A percentile compares a stretch with the other conserved stretches of the same genome.
Conservation (phyloP, 169 alveolate species). For the Plasmodium cynomolgi region DNA sequence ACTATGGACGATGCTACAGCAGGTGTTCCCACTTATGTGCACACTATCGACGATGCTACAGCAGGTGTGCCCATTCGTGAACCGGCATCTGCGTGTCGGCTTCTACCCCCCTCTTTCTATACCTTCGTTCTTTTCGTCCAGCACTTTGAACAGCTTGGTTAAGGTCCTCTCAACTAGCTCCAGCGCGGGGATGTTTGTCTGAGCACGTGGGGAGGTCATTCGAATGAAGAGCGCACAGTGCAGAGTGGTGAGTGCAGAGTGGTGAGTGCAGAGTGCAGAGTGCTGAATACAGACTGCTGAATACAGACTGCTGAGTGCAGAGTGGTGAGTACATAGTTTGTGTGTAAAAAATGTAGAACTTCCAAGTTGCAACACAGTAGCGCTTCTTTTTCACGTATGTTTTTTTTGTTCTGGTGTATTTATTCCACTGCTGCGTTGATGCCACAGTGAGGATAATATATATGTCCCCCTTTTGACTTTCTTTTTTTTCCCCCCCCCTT, state of each 20-base stretch:
- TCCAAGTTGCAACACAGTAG: neutral
- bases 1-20: neutral
- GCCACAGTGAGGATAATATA: neutral
- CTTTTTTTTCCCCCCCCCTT: no score
- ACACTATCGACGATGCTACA: neutral
- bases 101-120: neutral
- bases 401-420: no score
- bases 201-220: neutral
- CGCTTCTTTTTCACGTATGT: neutral
- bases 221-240: neutral
- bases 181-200: slow-evolving; percentile 68
- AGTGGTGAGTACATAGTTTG: no score
- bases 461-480: neutral
- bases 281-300: no score
- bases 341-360: neutral
- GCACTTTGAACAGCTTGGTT: slow-evolving; percentile 66
- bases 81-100: neutral
- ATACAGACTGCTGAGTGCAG: no score
- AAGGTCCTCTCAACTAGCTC: slow-evolving; percentile 69
- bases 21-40: neutral
- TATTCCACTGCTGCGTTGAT: neutral
- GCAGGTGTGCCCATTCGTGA: neutral
- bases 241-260: no score
- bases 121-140: slow-evolving; percentile 76
- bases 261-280: no score